phyloP scores from a whole-genome alignment of 73 alveolate species.

The Paramecium octaurelia region DNA sequence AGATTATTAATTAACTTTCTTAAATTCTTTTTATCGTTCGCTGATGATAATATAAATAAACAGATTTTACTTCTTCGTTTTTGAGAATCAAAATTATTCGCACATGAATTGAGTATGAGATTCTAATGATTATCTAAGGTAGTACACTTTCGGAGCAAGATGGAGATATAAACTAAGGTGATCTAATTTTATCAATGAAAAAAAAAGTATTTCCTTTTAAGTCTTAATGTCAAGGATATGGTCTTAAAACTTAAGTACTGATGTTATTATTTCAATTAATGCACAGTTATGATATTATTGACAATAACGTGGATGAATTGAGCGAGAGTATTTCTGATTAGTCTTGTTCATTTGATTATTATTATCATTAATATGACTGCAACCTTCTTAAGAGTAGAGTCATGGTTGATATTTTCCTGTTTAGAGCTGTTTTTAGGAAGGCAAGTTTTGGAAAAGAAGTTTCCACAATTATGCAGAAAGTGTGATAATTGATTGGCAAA shows the following conservation, averaged over 20 bases:
- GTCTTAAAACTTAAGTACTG: neutral
- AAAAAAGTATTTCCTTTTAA: conserved; percentile 47
- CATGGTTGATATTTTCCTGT: neutral
- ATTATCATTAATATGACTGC: neutral
- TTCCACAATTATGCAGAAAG: conserved; percentile 29
- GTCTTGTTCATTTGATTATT: neutral
- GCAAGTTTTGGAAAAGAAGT: conserved; percentile 42
- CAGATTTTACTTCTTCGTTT: too few relatives aligned
- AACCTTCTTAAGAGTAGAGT: conserved; percentile 42
- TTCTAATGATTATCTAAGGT: conserved; percentile 54
- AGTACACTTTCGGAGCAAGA: neutral
- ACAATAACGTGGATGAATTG: neutral
- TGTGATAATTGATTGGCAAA: neutral
- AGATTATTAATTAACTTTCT: too few relatives aligned
- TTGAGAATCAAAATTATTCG: neutral
- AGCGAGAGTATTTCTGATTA: neutral
- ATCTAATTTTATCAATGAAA: neutral
- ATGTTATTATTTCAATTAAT: neutral
- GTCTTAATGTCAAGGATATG: conserved; percentile 57
- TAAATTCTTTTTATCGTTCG: too few relatives aligned
- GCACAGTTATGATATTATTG: neutral
- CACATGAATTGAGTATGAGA: conserved; percentile 43
- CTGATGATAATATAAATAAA: too few relatives aligned
- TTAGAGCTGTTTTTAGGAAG: neutral
- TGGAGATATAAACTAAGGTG: neutral